These are phyloP conservation scores for Claviceps sp. DNA, from an alignment of 2,329 filamentous ascomycete genomes.

Conservation along the genomic window DNA sequence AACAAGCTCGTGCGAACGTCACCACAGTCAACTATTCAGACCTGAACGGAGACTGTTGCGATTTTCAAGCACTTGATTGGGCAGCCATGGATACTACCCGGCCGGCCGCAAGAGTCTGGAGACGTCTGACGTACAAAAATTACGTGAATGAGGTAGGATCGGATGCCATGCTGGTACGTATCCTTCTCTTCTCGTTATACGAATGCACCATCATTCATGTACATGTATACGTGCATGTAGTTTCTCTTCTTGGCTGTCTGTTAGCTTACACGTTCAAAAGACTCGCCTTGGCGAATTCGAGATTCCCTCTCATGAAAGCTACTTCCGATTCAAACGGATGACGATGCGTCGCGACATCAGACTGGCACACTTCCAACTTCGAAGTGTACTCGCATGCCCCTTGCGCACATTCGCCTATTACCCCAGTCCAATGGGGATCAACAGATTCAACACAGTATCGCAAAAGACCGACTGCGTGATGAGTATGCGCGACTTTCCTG, in stretches of 20 bases:
- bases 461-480: conserved; percentile 31
- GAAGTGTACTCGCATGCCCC: conserved; percentile 45
- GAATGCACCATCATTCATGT: too few species aligned
- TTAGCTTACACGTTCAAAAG: not conserved
- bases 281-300: conserved; percentile 8
- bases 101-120: conserved; percentile 31
- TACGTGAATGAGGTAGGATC: conserved; percentile 40
- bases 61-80: conserved; percentile 50
- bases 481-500: conserved; percentile 24
- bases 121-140: conserved; percentile 39
- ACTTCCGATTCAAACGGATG: conserved; percentile 46
- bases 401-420: conserved; percentile 45
- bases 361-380: conserved; percentile 53
- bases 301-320: conserved; percentile 30
- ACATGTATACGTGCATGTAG: too few species aligned
- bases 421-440: conserved; percentile 34
- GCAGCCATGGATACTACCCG: conserved; percentile 35
- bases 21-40: conserved; percentile 26
- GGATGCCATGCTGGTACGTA: conserved; percentile 33
- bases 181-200: not conserved
- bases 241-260: not conserved
- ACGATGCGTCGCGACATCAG: conserved; percentile 38
- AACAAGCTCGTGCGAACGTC: conserved; percentile 12
- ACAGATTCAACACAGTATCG: conserved; percentile 37
- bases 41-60: conserved; percentile 40